Evolutionary conservation across 2,329 filamentous ascomycete species (phyloP), one percentile per base, ranked within the genome.

Genomic region (Arthrobotrys iridis): DNA sequence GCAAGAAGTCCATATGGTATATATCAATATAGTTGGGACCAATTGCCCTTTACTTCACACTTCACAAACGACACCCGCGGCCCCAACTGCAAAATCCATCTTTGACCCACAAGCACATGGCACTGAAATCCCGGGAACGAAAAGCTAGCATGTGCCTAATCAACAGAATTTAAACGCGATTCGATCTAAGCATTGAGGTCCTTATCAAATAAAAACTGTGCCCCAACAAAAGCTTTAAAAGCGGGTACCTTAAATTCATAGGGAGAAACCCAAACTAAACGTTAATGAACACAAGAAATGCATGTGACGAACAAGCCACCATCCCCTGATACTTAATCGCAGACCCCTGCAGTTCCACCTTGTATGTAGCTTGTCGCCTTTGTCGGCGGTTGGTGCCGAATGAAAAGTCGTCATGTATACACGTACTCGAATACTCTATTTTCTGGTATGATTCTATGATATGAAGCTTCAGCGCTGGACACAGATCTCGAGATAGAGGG

Each of bases 181-280:
- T 48, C n/a, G n/a, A n/a, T 30, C 8, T 4, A 45, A 41, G 13
- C 37, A 65, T 41, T 55, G 30, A 28, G 33, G 4, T 24, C 7
- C 10, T 33, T 20, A 30, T 43, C 8, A 52, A 10, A 33, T 18
- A 22, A 30, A 52, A 28, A 10, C 43, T 43, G 55, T 30, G 41
- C 24, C 65, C 65, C 65, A 70, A 70, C 65, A 70, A 70, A 70
- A 62, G n/a, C n/a, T n/a, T n/a, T n/a, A n/a, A n/a, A n/a, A 45
- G 55, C 55, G 40, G 40, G 11, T 28, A 59, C 52, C 37, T 59
- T n/a, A 28, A 41, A 40, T n/a, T n/a, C n/a, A n/a, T n/a, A 40
- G 3, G 15, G 30, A 30, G 30, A 30, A 50, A 11, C 26, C 45
- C 46, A 26, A 30, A 50, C 26, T 5, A 55, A 26, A 35, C 5